phyloP scores from a whole-genome alignment of 2,329 filamentous ascomycete genomes.

The Stagonosporopsis cucurbitacearum region DNA sequence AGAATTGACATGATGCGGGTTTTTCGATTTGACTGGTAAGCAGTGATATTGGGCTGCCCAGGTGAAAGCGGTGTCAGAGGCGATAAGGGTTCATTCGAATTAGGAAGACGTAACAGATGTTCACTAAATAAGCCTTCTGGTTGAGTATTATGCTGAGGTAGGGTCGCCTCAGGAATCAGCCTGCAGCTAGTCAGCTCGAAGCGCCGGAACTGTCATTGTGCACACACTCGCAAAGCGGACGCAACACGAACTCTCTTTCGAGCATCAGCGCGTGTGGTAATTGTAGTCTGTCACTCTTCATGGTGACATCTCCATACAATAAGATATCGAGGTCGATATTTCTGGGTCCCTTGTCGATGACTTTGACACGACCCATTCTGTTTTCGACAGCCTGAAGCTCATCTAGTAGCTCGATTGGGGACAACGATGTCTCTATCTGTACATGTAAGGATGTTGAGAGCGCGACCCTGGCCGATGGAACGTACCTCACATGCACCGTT shows the following conservation, averaged over 20 bases:
- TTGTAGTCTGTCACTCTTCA: slow-evolving; percentile 75
- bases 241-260: slow-evolving; percentile 92
- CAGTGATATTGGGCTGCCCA: slow-evolving; percentile 32
- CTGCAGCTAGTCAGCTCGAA: slow-evolving; percentile 25
- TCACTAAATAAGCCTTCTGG: slow-evolving; percentile 44
- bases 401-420: slow-evolving; percentile 78
- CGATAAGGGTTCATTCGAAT: slow-evolving; percentile 45
- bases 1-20: slow-evolving; percentile 93
- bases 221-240: slow-evolving; percentile 78
- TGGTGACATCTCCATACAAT: slow-evolving; percentile 71
- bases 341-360: slow-evolving; percentile 90
- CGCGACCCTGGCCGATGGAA: neutral
- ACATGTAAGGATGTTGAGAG: slow-evolving; percentile 8
- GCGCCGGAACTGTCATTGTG: neutral
- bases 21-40: slow-evolving; percentile 35
- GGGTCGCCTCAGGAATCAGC: slow-evolving; percentile 34
- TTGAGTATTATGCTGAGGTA: slow-evolving; percentile 57
- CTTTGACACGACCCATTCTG: slow-evolving; percentile 77
- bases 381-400: slow-evolving; percentile 84
- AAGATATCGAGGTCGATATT: slow-evolving; percentile 96
- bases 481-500: slow-evolving; percentile 92
- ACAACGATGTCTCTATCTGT: slow-evolving; percentile 80
- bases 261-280: slow-evolving; percentile 85
- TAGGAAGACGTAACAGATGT: slow-evolving; percentile 47
- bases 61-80: slow-evolving; percentile 51